These are phyloP conservation scores for Cryptococcus amylolentus DNA, from an alignment of 1,284 basidiomycete species.

Conservation along the genomic window DNA sequence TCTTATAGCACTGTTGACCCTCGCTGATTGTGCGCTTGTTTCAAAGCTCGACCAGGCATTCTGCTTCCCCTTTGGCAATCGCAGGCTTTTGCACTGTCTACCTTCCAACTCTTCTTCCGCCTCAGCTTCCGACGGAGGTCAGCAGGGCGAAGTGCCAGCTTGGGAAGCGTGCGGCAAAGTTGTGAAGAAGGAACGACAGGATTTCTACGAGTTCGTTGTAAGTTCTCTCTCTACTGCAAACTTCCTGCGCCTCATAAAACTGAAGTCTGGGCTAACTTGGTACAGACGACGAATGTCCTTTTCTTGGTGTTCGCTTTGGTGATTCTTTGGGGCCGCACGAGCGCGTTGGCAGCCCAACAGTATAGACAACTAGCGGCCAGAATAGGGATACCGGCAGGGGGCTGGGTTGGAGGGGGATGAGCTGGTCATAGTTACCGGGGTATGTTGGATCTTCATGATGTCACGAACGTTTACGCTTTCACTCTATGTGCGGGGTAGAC, in stretches of 20 bases:
- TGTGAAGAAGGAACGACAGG: conserved; percentile 66
- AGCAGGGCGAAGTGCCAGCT: conserved; percentile 66
- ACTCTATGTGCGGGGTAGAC: no score
- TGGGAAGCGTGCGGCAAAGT: conserved; percentile 89
- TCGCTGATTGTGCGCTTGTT: background rate
- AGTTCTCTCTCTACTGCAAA: conserved; percentile 37
- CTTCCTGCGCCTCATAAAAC: background rate
- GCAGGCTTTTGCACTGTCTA: conserved; percentile 75
- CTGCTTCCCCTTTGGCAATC: conserved; percentile 86
- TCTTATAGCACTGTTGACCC: background rate
- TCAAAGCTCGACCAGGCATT: conserved; percentile 73
- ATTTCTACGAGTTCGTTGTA: conserved; percentile 82
- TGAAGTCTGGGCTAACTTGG: background rate
- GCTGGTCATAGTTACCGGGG: background rate
- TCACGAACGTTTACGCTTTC: background rate
- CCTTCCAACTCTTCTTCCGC: conserved; percentile 39
- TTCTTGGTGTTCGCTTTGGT: conserved; percentile 65
- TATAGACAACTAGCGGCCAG: conserved; percentile 76
- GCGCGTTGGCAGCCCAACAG: conserved; percentile 65
- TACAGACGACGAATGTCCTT: conserved; percentile 60
- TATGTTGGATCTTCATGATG: background rate
- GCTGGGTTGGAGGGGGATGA: conserved; percentile 14
- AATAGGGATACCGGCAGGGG: conserved; percentile 54
- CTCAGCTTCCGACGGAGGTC: conserved; percentile 13
- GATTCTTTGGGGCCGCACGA: conserved; percentile 64